phyloP scores from a whole-genome alignment of 768 basidiomycete species.

The Agaricus bisporus region DNA sequence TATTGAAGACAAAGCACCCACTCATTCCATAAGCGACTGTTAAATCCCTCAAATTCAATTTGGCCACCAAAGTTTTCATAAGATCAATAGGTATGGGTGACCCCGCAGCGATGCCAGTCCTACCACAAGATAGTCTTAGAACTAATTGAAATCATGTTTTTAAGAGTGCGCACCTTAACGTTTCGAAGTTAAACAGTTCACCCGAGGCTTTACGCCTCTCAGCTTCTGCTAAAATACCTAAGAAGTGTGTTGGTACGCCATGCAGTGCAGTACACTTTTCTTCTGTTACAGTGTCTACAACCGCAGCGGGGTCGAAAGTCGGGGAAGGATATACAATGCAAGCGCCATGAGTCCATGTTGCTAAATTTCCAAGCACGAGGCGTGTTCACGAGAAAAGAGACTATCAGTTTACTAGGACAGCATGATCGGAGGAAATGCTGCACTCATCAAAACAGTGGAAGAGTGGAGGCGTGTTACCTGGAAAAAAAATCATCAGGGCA shows the following conservation, averaged over 20 bases:
- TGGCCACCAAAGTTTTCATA: conserved; percentile 65
- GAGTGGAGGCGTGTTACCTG: conserved; percentile 78
- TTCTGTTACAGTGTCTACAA: conserved; percentile 62
- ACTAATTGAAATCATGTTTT: background rate
- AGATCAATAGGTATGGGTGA: conserved; percentile 74
- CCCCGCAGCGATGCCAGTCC: conserved; percentile 81
- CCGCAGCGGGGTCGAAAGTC: conserved; percentile 53
- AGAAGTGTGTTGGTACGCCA: conserved; percentile 83
- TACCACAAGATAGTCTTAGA: conserved; percentile 17
- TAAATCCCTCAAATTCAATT: conserved; percentile 62
- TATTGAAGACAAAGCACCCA: conserved; percentile 28
- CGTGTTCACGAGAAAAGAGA: conserved; percentile 34
- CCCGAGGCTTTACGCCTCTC: conserved; percentile 44
- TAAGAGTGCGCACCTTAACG: conserved; percentile 42
- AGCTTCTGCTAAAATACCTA: conserved; percentile 67
- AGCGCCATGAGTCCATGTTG: conserved; percentile 69
- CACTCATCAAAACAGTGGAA: conserved; percentile 90
- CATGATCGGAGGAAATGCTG: conserved; percentile 10
- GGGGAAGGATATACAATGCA: conserved; percentile 73
- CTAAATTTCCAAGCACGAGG: conserved; percentile 76
- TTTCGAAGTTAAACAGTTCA: conserved; percentile 39
- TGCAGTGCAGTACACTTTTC: conserved; percentile 77
- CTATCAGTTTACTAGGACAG: conserved; percentile 6
- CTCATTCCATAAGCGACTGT: conserved; percentile 88
- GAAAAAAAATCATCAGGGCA: background rate